Base-by-base conservation (phyloP, 2,329 filamentous ascomycete genomes). In the Cladosporium austrohemisphaericum region DNA sequence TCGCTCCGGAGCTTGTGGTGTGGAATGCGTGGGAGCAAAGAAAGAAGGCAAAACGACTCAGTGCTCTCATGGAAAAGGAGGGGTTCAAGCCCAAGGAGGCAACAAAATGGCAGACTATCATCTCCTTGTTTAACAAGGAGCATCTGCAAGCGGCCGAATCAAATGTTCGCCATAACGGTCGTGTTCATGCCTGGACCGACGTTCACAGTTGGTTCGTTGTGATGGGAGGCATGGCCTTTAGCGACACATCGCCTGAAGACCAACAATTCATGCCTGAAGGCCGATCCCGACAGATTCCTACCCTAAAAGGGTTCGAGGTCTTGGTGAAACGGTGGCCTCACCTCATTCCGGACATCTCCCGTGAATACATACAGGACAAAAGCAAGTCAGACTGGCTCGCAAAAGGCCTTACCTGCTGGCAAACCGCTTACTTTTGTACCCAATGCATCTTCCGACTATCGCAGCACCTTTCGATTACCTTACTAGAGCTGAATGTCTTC, bases 401-500 rank as follows among this genome's bases (percentile, higher is more conserved):
- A 5, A 59, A 59, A 44, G 13, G 29, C 3, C 13, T 58, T 13
- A 50, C 52, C 4, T 52, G 50, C 32, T 9, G 50, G 9, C 57
- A 58, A 37, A 53, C 56, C 2, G 13, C 48, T 2, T 59, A 56
- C 56, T 57, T 59, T 20, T 58, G 56, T 26, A 11, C 55, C 2
- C 51, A 57, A 20, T 59, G 52, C 25, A 32, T 57, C 5, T 23
- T 46, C 2, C 48, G 59, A 6, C 18, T 57, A 7, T 14, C 35
- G 1, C 45, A 56, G n/a, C 32, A 29, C 8, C 32, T 57, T 1
- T 32, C 54, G 4, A 49, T 59, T n/a, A 55, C 41, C 14, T 29
- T 59, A 10, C 51, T 60, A 3, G 57, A 60, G 38, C 47, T 60
- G 18, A 58, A 60, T 22, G 53, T 52, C 3, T 57, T 57, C 35